These are phyloP conservation scores for Mycena amicta DNA, from an alignment of 768 basidiomycete species.

Conservation along the genomic window DNA sequence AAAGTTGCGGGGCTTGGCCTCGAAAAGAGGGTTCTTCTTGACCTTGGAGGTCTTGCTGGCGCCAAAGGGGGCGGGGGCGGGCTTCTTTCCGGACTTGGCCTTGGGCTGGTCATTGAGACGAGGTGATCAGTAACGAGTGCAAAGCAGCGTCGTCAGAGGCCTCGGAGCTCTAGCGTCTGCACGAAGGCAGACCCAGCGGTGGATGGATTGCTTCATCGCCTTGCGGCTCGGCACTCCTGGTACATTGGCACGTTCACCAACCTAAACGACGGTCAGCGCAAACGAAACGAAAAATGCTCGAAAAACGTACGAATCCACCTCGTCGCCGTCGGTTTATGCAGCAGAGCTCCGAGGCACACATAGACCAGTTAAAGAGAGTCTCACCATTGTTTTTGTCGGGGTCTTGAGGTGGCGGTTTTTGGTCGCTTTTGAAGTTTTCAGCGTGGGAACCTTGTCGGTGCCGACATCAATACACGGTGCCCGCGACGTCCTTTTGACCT, in stretches of 20 bases:
- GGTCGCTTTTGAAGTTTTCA: neutral
- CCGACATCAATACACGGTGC: too few species aligned
- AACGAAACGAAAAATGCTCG: neutral
- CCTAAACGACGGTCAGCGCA: neutral
- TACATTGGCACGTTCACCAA: neutral
- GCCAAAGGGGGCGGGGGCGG: conserved; percentile 78
- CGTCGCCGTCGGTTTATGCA: neutral
- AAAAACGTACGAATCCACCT: neutral
- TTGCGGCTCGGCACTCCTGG: conserved; percentile 38
- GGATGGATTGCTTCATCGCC: conserved; percentile 41
- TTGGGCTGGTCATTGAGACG: conserved; percentile 96
- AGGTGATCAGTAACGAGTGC: conserved; percentile 23
- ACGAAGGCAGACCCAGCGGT: conserved; percentile 38
- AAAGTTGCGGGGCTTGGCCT: conserved; percentile 88
- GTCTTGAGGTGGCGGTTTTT: neutral
- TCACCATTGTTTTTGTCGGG: neutral
- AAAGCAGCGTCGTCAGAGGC: conserved; percentile 39
- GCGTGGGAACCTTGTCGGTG: neutral
- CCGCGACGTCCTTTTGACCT: too few species aligned
- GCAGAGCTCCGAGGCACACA: neutral
- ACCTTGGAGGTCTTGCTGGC: conserved; percentile 70
- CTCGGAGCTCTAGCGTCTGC: conserved; percentile 59
- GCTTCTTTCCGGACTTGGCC: conserved; percentile 82
- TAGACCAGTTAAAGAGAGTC: neutral
- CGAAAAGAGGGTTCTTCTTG: conserved; percentile 96